Conservation (phyloP, 2,329 filamentous ascomycete species). For the Phialocephala sp. region DNA sequence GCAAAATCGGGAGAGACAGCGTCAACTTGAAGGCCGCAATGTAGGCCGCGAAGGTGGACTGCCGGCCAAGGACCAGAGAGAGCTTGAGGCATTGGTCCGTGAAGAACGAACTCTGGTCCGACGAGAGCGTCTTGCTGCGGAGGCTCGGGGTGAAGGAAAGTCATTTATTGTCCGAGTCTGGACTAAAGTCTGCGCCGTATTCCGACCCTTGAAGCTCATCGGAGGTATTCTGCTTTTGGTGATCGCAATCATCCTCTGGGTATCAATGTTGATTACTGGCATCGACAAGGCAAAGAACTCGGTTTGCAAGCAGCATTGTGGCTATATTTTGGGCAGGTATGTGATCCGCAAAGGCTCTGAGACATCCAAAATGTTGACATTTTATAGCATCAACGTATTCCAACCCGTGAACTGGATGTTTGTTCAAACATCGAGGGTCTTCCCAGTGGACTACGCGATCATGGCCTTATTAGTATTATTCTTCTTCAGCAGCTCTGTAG, state of each 20-base stretch:
- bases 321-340: slow-evolving; percentile 78
- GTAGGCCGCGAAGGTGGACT: slow-evolving; percentile 76
- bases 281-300: slow-evolving; percentile 98
- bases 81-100: slow-evolving; percentile 83
- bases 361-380: slow-evolving; percentile 33
- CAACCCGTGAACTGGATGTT: slow-evolving; percentile 94
- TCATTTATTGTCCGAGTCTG: slow-evolving; percentile 76
- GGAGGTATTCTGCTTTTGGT: slow-evolving; percentile 80
- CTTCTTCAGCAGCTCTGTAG: slow-evolving; percentile 86
- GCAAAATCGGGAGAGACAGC: slow-evolving; percentile 87
- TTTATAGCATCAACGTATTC: slow-evolving; percentile 78
- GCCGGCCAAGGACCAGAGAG: slow-evolving; percentile 83
- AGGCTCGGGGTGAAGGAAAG: slow-evolving; percentile 78
- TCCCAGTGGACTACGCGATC: slow-evolving; percentile 90
- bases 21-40: slow-evolving; percentile 87
- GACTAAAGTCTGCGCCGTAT: slow-evolving; percentile 80
- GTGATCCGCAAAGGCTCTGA: slow-evolving; percentile 3
- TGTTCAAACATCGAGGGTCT: slow-evolving; percentile 78
- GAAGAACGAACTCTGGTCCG: slow-evolving; percentile 93
- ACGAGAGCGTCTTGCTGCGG: slow-evolving; percentile 84
- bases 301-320: slow-evolving; percentile 86
- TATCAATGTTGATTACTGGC: slow-evolving; percentile 92
- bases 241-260: slow-evolving; percentile 77
- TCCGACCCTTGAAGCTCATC: slow-evolving; percentile 87
- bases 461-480: slow-evolving; percentile 85